Evolutionary conservation across 768 basidiomycete species (phyloP).

Genomic region (Leccinum subgranulosum): DNA sequence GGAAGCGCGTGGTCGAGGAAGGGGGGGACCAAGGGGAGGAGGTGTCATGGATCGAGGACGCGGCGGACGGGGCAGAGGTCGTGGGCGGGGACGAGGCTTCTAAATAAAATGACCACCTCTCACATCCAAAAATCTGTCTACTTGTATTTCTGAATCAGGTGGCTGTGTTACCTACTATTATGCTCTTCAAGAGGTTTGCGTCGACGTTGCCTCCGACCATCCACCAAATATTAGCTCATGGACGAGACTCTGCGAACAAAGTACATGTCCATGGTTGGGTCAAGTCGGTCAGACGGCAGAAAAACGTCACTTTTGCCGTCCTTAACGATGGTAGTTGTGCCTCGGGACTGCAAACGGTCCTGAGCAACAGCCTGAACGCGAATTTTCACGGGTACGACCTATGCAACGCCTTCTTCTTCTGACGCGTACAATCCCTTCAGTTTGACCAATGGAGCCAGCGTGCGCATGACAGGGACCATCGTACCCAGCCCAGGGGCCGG

Average conservation of each 20-base stretch:
- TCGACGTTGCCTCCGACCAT: slow-evolving; percentile 33
- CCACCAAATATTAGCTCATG: slow-evolving; percentile 36
- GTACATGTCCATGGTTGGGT: slow-evolving; percentile 76
- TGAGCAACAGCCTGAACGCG: slow-evolving; percentile 34
- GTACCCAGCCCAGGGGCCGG: slow-evolving; percentile 45
- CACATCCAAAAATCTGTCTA: not conserved
- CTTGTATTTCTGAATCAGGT: slow-evolving; percentile 2
- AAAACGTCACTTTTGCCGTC: slow-evolving; percentile 82
- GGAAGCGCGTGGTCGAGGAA: slow-evolving; percentile 58
- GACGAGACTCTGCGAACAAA: slow-evolving; percentile 6
- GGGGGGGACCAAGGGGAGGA: slow-evolving; percentile 36
- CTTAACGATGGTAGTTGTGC: slow-evolving; percentile 77
- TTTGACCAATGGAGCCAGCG: slow-evolving; percentile 53
- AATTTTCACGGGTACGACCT: slow-evolving; percentile 18
- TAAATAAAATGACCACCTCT: not conserved
- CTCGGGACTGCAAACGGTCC: slow-evolving; percentile 75
- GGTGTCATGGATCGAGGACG: slow-evolving; percentile 47
- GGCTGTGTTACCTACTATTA: slow-evolving; percentile 25
- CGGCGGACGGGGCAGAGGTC: slow-evolving; percentile 53
- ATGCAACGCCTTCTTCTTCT: not conserved
- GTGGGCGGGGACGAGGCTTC: slow-evolving; percentile 47
- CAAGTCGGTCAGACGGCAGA: slow-evolving; percentile 81
- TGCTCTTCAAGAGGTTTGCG: slow-evolving; percentile 29
- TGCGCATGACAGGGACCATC: slow-evolving; percentile 47
- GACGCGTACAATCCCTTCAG: slow-evolving; percentile 25